A percentile compares a stretch with the other conserved stretches of the same genome.
These are phyloP conservation scores for Cutaneotrichosporon sp. DNA, from an alignment of 1,284 basidiomycete species.

Conservation along the genomic window DNA sequence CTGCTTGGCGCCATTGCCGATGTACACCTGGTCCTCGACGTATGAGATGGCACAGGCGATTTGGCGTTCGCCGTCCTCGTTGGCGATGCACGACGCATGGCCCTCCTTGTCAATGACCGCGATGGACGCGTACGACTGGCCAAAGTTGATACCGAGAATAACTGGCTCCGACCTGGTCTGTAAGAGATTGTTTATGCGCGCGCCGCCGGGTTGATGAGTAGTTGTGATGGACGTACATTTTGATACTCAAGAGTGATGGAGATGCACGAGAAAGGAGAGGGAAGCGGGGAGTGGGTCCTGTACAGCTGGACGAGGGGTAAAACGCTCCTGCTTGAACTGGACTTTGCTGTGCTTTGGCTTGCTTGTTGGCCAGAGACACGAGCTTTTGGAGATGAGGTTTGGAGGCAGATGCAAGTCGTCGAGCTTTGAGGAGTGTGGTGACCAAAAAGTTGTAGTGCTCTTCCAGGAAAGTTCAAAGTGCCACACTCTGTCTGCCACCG, in stretches of 20 bases:
- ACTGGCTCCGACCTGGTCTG: conserved; percentile 36
- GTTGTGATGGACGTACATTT: conserved; percentile 8
- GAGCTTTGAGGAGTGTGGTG: not conserved
- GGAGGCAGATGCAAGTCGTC: too few relatives aligned
- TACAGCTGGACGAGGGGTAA: too few relatives aligned
- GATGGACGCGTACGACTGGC: conserved; percentile 91
- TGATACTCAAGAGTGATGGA: not conserved
- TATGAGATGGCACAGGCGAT: conserved; percentile 93
- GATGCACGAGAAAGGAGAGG: not conserved
- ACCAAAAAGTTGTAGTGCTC: conserved; percentile 4
- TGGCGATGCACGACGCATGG: conserved; percentile 87
- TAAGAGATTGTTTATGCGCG: not conserved
- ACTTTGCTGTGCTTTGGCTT: conserved; percentile 1
- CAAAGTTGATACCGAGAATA: conserved; percentile 90
- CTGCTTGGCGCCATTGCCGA: conserved; percentile 90
- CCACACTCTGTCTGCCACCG: not conserved
- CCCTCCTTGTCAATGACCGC: conserved; percentile 96
- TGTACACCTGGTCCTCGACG: conserved; percentile 86
- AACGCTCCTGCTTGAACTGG: not conserved
- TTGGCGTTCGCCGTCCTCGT: conserved; percentile 97
- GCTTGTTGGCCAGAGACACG: conserved; percentile 3
- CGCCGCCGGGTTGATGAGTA: too few relatives aligned
- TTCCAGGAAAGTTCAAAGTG: not conserved
- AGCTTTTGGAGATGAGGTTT: conserved; percentile 3
- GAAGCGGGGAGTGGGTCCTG: not conserved